Evolutionary conservation across 345 rosid genomes (phyloP).

Genomic region (Xanthoceras sorbifolium): DNA sequence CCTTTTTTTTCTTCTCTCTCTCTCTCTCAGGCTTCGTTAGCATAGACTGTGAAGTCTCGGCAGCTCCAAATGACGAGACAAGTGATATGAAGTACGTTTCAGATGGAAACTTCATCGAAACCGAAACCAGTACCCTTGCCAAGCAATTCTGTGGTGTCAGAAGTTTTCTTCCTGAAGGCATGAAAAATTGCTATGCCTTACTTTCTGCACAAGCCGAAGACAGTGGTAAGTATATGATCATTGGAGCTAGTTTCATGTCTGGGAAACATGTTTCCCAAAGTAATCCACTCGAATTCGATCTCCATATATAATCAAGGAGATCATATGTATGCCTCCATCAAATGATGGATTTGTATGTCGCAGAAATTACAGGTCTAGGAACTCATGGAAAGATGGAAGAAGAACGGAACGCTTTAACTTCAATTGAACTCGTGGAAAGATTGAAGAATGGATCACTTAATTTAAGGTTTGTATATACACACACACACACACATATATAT

Average conservation of each 20-base stretch:
- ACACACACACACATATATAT: too few species aligned
- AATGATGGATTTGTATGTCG: background rate
- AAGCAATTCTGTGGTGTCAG: background rate
- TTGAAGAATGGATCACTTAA: conserved; percentile 31
- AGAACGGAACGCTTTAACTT: conserved; percentile 24
- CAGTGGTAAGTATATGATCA: background rate
- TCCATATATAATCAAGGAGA: background rate
- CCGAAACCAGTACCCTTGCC: background rate
- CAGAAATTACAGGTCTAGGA: background rate
- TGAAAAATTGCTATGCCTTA: background rate
- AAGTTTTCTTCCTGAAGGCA: background rate
- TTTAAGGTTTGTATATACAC: conserved; percentile 25
- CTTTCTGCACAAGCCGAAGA: background rate
- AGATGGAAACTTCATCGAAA: background rate
- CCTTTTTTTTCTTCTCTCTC: too few species aligned
- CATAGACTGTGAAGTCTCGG: background rate
- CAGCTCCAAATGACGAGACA: background rate
- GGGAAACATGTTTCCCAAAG: background rate
- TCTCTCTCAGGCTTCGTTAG: conserved; percentile 1
- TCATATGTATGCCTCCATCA: background rate
- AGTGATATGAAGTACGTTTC: background rate
- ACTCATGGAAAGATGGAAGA: background rate
- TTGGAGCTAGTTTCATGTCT: background rate
- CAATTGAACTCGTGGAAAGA: conserved; percentile 44
- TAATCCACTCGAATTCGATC: background rate